phyloP scores from a whole-genome alignment of 345 rosid genomes.

The Angophora floribunda region DNA sequence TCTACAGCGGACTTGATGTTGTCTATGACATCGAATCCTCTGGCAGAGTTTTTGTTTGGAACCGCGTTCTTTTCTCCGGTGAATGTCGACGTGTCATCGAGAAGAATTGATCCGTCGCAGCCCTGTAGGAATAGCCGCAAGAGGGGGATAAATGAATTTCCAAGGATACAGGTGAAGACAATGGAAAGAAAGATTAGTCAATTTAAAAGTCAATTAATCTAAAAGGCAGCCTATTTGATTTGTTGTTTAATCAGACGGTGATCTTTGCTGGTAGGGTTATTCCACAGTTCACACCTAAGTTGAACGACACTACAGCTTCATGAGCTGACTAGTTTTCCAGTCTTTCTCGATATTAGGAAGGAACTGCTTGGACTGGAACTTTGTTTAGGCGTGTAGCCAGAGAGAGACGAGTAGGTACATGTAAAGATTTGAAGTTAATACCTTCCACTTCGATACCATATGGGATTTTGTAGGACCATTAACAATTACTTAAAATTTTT shows the following conservation, averaged over 20 bases:
- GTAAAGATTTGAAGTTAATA: too few relatives aligned
- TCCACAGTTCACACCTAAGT: not conserved
- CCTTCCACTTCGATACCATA: too few relatives aligned
- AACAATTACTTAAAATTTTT: too few relatives aligned
- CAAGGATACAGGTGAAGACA: not conserved
- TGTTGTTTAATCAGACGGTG: not conserved
- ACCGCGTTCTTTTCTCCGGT: constrained; percentile 70
- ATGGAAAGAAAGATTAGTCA: not conserved
- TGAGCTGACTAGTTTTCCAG: not conserved
- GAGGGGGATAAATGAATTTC: not conserved
- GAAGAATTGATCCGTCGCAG: constrained; percentile 78
- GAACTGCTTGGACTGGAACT: not conserved
- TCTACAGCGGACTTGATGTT: constrained; percentile 66
- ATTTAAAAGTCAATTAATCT: not conserved
- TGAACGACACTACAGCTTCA: not conserved
- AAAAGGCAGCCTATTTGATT: not conserved
- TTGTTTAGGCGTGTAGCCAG: not conserved
- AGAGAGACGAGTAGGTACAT: not conserved
- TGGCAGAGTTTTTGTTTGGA: constrained; percentile 58
- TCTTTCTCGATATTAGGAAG: not conserved
- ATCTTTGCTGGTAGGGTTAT: not conserved
- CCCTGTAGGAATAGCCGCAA: constrained; percentile 25
- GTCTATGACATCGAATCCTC: constrained; percentile 75
- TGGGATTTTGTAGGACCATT: too few relatives aligned
- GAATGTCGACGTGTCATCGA: constrained; percentile 71